phyloP scores from a whole-genome alignment of 2,329 filamentous ascomycete species.

The Cercospora sp. region DNA sequence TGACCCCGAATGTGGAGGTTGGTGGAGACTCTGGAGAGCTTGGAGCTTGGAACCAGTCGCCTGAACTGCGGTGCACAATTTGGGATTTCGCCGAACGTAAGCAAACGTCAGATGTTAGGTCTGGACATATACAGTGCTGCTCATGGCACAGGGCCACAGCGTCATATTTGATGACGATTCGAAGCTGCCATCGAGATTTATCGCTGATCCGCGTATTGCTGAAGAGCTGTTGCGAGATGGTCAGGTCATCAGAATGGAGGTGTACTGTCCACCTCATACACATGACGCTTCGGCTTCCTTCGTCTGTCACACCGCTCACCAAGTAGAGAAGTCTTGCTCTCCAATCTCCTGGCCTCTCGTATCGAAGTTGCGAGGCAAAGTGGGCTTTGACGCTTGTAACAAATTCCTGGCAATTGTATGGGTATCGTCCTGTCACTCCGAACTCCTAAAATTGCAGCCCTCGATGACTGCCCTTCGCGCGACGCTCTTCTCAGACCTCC shows the following conservation, averaged over 20 bases:
- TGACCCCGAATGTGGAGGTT: constrained; percentile 3
- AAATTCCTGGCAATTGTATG: neutral
- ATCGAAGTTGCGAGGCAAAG: neutral
- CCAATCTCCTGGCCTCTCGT: neutral
- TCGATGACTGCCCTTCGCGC: neutral
- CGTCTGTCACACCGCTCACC: neutral
- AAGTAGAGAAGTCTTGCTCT: neutral
- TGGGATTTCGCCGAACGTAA: neutral
- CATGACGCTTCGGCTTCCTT: neutral
- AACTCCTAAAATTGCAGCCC: neutral
- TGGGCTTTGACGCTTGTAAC: neutral
- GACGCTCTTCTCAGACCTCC: constrained; percentile 46
- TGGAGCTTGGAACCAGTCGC: constrained; percentile 1
- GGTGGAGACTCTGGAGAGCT: constrained; percentile 14
- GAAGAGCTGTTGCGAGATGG: neutral
- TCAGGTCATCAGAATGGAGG: neutral
- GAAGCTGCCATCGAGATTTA: neutral
- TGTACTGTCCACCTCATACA: neutral
- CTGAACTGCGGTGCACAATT: constrained; percentile 4
- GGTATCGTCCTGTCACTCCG: neutral
- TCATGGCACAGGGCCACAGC: neutral
- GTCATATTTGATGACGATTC: neutral
- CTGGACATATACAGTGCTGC: neutral
- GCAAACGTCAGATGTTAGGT: neutral
- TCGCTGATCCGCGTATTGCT: neutral